These are phyloP conservation scores for Metarhizium robertsii DNA, from an alignment of 2,329 filamentous ascomycete species.

Conservation along the genomic window DNA sequence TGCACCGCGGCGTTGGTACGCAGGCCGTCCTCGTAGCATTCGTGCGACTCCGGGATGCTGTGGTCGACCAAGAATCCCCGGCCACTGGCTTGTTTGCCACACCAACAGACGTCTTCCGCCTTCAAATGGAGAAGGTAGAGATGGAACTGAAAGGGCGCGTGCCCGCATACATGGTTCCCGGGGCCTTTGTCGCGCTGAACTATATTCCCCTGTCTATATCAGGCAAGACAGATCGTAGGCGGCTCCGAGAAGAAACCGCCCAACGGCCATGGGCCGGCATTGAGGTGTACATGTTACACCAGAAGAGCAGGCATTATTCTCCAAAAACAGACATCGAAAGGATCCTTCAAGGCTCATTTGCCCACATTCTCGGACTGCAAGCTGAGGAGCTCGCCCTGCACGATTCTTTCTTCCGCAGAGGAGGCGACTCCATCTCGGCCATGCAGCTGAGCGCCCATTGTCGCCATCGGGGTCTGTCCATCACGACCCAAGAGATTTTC, in stretches of 20 bases:
- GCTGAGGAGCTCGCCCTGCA: neutral
- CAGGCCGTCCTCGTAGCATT: neutral
- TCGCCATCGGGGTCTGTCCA: too few relatives aligned
- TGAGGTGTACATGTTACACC: neutral
- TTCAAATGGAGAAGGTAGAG: neutral
- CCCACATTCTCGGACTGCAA: neutral
- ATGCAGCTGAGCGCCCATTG: neutral
- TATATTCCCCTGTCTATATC: neutral
- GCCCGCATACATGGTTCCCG: neutral
- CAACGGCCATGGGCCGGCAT: neutral
- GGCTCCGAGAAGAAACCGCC: neutral
- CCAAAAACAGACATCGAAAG: neutral
- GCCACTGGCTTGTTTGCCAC: too few relatives aligned
- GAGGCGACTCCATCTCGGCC: slow-evolving; percentile 2
- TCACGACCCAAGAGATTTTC: too few relatives aligned
- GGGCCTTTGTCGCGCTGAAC: neutral
- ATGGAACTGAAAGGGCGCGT: neutral
- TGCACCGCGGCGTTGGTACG: neutral
- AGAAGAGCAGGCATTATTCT: too few relatives aligned
- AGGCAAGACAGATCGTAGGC: neutral
- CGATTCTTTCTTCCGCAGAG: neutral
- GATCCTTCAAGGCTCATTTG: neutral
- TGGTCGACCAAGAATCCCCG: neutral
- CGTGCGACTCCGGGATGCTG: neutral
- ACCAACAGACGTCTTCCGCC: neutral